phyloP scores from a whole-genome alignment of 2,329 filamentous ascomycete species.

The Xylariaceae sp. region DNA sequence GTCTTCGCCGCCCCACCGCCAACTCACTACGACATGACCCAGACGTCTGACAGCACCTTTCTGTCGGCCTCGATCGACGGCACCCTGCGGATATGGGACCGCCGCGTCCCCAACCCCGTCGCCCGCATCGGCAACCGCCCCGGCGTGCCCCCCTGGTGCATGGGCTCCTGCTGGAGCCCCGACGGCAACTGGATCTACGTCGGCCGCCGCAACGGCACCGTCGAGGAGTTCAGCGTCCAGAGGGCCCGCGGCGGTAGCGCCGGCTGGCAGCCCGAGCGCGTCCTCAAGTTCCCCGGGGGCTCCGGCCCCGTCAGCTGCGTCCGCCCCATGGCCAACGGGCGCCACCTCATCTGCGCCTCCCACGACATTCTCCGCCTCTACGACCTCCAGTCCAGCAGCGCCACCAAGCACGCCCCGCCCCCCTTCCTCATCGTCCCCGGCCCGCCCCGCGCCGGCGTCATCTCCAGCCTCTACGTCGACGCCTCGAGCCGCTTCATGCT shows the following conservation, averaged over 20 bases:
- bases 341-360: constrained; percentile 87
- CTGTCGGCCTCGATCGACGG: constrained; percentile 86
- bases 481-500: constrained; percentile 87
- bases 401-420: constrained; percentile 70
- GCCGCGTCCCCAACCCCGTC: constrained; percentile 69
- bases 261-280: constrained; percentile 68
- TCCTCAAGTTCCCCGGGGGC: constrained; percentile 82
- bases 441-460: constrained; percentile 76
- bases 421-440: constrained; percentile 97
- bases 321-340: constrained; percentile 84
- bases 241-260: constrained; percentile 59
- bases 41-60: constrained; percentile 74
- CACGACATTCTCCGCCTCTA: constrained; percentile 93
- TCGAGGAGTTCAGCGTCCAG: constrained; percentile 90
- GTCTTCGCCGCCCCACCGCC: constrained; percentile 34
- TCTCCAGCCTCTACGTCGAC: constrained; percentile 81
- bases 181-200: constrained; percentile 95
- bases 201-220: constrained; percentile 82
- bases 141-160: constrained; percentile 90
- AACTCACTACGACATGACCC: constrained; percentile 47
- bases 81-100: constrained; percentile 88
- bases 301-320: constrained; percentile 88
- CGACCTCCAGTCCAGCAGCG: constrained; percentile 64
- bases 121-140: constrained; percentile 72
- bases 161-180: constrained; percentile 93